Base-by-base conservation (phyloP, 345 rosid species). In the Psidium guajava region DNA sequence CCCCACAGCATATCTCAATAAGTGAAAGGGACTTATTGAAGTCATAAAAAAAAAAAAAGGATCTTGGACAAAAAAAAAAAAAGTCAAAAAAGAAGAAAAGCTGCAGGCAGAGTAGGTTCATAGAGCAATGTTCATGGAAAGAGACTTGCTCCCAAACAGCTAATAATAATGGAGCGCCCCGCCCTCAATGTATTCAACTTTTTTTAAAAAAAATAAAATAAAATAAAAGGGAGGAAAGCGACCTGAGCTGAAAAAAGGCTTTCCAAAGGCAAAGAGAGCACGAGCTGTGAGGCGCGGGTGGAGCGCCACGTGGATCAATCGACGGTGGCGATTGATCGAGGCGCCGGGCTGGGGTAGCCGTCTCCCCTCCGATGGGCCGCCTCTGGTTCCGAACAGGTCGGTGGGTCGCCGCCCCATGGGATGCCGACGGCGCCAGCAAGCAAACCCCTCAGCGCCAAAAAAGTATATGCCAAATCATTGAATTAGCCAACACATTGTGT, bases 381-480 rank as follows among this genome's bases (percentile, higher is more conserved):
- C 15, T 28, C 16, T 28, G 2, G 75, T 1, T 64, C 44, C 75
- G 75, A 16, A 18, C 75, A 1, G 7, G 75, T 64, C 75, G 75
- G 75, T 64, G 75, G 75, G 44, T 64, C 11, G 80, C 77, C 11
- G 80, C 10, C 54, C 47, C 47, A 9, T 36, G 47, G 80, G 80
- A 69, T 36, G 25, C 25, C 15, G 42, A 64, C 15, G 75, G 75
- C 75, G 22, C 75, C 75, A 64, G 9, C 20, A 14, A 59, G 36
- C 8, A 59, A 59, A 0, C 36, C 6, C 73, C 73, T 64, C 44
- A 64, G 16, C 22, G 5, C 75, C 44, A 64, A 32, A 1, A 8
- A 8, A 4, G 3, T 7, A 3, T 0, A 9, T 4, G 6, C 42
- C 3, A 28, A 28, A 0, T 15, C 28, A 11, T 3, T 20, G 3